Conservation (phyloP, 176 grass and related monocot genomes). For the Musa beccarii region DNA sequence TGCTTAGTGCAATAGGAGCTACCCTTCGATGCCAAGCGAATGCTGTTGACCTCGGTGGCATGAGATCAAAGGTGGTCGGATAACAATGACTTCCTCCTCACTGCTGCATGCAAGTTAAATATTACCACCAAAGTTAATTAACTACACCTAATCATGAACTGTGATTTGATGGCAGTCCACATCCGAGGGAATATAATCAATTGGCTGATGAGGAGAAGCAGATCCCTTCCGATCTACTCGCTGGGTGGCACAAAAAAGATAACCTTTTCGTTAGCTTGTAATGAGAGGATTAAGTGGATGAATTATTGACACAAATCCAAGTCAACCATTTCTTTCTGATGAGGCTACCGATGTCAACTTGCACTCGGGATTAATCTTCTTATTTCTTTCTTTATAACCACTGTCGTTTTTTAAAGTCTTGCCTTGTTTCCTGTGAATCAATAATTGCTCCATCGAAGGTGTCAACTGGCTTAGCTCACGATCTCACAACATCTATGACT, state of each 20-base stretch:
- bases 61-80: too few relatives aligned
- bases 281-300: not conserved
- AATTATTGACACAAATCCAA: not conserved
- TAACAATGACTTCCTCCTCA: too few relatives aligned
- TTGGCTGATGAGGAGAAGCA: too few relatives aligned
- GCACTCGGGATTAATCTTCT: not conserved
- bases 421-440: too few relatives aligned
- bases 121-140: not conserved
- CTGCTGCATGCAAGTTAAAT: not conserved
- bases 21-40: not conserved
- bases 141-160: not conserved
- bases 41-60: too few relatives aligned
- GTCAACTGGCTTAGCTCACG: too few relatives aligned
- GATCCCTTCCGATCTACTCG: not conserved
- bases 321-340: not conserved
- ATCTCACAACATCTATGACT: too few relatives aligned
- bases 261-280: not conserved
- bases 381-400: not conserved
- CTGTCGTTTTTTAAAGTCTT: too few relatives aligned
- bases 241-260: not conserved
- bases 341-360: not conserved
- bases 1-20: not conserved
- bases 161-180: too few relatives aligned
- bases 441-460: too few relatives aligned
- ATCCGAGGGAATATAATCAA: too few relatives aligned